Conservation (phyloP, 1,284 basidiomycete species). For the Ganoderma resinaceum region DNA sequence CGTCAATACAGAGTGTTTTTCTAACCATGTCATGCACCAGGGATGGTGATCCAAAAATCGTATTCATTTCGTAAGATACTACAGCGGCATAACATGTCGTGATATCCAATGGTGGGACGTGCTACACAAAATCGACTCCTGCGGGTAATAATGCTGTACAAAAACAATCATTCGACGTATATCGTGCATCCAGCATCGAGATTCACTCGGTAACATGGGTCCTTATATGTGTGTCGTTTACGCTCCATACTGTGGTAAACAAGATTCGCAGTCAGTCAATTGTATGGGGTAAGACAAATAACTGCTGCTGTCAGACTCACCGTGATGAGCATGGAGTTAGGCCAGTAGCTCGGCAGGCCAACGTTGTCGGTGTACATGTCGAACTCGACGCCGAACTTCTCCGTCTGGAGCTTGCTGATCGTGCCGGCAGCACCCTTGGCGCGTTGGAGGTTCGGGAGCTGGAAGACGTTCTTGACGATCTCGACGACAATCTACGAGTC, state of each 20-base stretch:
- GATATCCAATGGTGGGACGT: neutral
- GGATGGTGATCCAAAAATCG: neutral
- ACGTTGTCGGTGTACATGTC: slow-evolving; percentile 38
- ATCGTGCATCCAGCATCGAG: neutral
- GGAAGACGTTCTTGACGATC: slow-evolving; percentile 53
- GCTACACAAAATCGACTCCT: neutral
- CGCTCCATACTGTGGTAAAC: slow-evolving; percentile 15
- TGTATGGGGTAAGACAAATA: neutral
- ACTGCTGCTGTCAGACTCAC: slow-evolving; percentile 29
- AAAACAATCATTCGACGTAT: neutral
- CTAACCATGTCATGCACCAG: neutral
- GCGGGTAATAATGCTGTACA: neutral
- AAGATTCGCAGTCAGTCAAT: neutral
- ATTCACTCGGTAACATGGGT: neutral
- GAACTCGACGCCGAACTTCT: slow-evolving; percentile 34
- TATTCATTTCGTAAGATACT: neutral
- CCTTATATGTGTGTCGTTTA: neutral
- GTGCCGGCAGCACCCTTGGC: slow-evolving; percentile 49
- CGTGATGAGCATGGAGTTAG: slow-evolving; percentile 38
- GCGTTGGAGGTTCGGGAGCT: slow-evolving; percentile 52
- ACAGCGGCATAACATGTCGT: neutral
- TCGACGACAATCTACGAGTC: slow-evolving; percentile 44
- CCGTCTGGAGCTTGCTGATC: slow-evolving; percentile 42
- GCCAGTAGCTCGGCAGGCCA: slow-evolving; percentile 39
- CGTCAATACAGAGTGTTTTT: too few species aligned